Evolutionary conservation across 176 grass and related monocot species (phyloP).

Genomic region (Ensete ventricosum): DNA sequence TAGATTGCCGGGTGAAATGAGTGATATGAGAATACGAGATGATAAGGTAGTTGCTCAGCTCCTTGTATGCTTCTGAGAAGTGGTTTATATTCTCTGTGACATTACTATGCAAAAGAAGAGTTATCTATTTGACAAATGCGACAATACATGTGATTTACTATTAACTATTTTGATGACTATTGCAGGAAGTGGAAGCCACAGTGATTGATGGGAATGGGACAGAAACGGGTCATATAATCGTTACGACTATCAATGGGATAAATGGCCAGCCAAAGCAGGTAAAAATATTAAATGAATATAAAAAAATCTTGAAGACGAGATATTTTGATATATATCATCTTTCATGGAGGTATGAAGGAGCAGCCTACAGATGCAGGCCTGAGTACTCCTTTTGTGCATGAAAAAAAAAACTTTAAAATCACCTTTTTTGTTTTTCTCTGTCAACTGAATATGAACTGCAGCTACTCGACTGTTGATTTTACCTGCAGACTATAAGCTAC

Average conservation of each 20-base stretch:
- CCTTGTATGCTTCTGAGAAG: background rate
- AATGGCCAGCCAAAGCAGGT: slow-evolving; percentile 69
- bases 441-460: background rate
- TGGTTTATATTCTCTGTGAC: background rate
- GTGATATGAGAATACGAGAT: slow-evolving; percentile 59
- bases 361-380: too few relatives aligned
- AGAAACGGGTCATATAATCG: slow-evolving; percentile 56
- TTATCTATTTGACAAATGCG: too few relatives aligned
- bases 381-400: too few relatives aligned
- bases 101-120: too few relatives aligned
- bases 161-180: background rate
- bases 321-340: too few relatives aligned
- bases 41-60: slow-evolving; percentile 39
- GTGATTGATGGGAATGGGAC: slow-evolving; percentile 54
- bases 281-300: background rate
- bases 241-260: slow-evolving; percentile 50
- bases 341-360: too few relatives aligned
- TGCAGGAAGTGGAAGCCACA: slow-evolving; percentile 54
- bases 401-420: background rate
- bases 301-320: too few relatives aligned
- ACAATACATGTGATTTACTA: background rate
- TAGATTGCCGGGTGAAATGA: slow-evolving; percentile 44
- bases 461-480: background rate
- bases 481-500: slow-evolving; percentile 66
- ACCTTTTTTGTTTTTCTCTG: background rate